These are phyloP conservation scores for Seiridium unicorne DNA, from an alignment of 2,329 filamentous ascomycete species.

Conservation along the genomic window DNA sequence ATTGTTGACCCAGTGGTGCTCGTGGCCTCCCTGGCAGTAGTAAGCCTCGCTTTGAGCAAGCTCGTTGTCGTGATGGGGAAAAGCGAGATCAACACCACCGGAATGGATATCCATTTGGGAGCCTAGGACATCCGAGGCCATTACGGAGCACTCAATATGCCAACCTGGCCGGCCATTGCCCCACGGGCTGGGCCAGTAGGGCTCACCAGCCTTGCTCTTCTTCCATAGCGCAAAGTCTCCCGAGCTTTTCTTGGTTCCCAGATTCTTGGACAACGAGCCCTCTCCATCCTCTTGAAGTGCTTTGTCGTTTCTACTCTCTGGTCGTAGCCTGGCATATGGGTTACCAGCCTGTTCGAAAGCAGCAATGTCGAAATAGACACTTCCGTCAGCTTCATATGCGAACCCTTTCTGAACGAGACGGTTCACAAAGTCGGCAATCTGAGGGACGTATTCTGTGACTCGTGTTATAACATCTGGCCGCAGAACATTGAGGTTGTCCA, in stretches of 20 bases:
- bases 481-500: slow-evolving; percentile 82
- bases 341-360: slow-evolving; percentile 84
- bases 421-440: slow-evolving; percentile 84
- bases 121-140: slow-evolving; percentile 88
- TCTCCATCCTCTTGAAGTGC: slow-evolving; percentile 85
- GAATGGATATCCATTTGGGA: slow-evolving; percentile 88
- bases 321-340: slow-evolving; percentile 80
- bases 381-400: slow-evolving; percentile 78
- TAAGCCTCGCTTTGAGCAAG: slow-evolving; percentile 77
- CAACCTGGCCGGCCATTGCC: slow-evolving; percentile 85
- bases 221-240: slow-evolving; percentile 96
- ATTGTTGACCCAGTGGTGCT: slow-evolving; percentile 87
- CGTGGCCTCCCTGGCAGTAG: slow-evolving; percentile 49
- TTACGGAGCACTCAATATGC: slow-evolving; percentile 97
- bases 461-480: slow-evolving; percentile 79
- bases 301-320: slow-evolving; percentile 82
- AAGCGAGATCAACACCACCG: slow-evolving; percentile 85
- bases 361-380: slow-evolving; percentile 90
- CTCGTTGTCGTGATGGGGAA: slow-evolving; percentile 89
- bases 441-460: slow-evolving; percentile 88
- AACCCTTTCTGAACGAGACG: slow-evolving; percentile 82
- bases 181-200: slow-evolving; percentile 86
- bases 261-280: slow-evolving; percentile 68
- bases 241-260: slow-evolving; percentile 67
- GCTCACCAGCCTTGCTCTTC: slow-evolving; percentile 86